Base-by-base conservation (phyloP, 768 basidiomycete genomes). In the Kwoniella dendrophila region DNA sequence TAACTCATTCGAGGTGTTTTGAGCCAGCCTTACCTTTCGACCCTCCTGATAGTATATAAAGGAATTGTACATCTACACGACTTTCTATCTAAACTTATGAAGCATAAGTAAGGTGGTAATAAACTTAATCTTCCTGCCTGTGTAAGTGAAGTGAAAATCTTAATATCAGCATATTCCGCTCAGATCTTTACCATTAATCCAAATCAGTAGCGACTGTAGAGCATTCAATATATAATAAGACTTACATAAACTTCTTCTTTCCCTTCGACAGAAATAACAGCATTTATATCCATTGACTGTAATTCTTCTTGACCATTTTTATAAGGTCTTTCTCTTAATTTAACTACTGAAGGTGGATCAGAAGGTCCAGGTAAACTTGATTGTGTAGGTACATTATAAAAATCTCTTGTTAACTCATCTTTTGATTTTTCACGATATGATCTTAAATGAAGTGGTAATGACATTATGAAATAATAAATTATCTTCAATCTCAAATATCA, bases 171-270 rank as follows among this genome's bases (percentile, higher is more conserved):
- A 16, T 36, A 36, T 36, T 36, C 34, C 34, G 16, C 34, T 8
- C n/a, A n/a, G n/a, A n/a, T n/a, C n/a, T n/a, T n/a, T n/a, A n/a
- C n/a, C n/a, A n/a, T n/a, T n/a, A n/a, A n/a, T n/a, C n/a, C n/a
- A n/a, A n/a, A n/a, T n/a, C n/a, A n/a, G n/a, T n/a, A n/a, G n/a
- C n/a, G n/a, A n/a, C n/a, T n/a, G n/a, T n/a, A n/a, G n/a, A n/a
- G 5, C 29, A 26, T 10, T 4, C 11, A 20, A 55, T 20, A 20
- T n/a, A 22, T 5, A 20, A 3, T 3, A 4, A 6, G 12, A 86
- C 90, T 82, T 82, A 94, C 92, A 81, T 93, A 94, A 51, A 92
- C 88, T 75, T 95, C 92, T 80, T 94, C 92, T 66, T 88, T 83
- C n/a, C 86, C 89, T 63, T 90, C 82, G 24, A 97, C 82, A 72